Conservation (phyloP, 2,329 filamentous ascomycete species). For the Pseudogymnoascus sp. region DNA sequence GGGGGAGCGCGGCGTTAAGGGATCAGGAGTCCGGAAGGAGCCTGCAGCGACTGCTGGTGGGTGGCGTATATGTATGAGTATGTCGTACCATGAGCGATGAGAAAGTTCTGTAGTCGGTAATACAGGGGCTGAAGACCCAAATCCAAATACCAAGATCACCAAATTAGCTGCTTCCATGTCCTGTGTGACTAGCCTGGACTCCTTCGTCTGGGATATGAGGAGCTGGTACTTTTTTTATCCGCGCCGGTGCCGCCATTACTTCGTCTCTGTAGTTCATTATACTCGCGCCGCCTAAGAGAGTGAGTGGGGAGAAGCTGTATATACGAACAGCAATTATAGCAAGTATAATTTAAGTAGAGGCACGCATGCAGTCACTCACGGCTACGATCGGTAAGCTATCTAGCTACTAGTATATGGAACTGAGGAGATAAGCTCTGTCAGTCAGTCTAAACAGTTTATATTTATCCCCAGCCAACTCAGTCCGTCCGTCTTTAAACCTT, state of each 20-base stretch:
- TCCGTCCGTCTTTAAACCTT: too few relatives aligned
- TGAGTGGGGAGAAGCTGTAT: too few relatives aligned
- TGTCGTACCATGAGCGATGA: slow-evolving; percentile 3
- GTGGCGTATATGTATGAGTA: slow-evolving; percentile 6
- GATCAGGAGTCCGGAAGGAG: neutral
- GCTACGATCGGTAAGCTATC: too few relatives aligned
- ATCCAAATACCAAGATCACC: neutral
- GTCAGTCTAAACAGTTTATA: too few relatives aligned
- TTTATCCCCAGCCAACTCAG: too few relatives aligned
- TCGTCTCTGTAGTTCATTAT: neutral
- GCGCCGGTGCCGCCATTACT: neutral
- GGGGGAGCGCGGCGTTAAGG: neutral
- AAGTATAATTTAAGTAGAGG: too few relatives aligned
- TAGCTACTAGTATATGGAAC: too few relatives aligned
- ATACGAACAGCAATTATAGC: too few relatives aligned
- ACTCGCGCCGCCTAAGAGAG: neutral
- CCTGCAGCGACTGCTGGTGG: neutral
- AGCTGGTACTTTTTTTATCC: neutral
- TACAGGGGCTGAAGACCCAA: neutral
- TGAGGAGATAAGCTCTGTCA: too few relatives aligned
- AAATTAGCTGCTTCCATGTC: too few relatives aligned
- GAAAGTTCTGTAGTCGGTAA: neutral
- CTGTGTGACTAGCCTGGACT: neutral
- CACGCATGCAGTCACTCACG: too few relatives aligned
- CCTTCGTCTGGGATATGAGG: neutral